Evolutionary conservation across 371 early-diverging fungal species (phyloP), one percentile per base, ranked within the genome.

Genomic region (Mucor velutinosus): DNA sequence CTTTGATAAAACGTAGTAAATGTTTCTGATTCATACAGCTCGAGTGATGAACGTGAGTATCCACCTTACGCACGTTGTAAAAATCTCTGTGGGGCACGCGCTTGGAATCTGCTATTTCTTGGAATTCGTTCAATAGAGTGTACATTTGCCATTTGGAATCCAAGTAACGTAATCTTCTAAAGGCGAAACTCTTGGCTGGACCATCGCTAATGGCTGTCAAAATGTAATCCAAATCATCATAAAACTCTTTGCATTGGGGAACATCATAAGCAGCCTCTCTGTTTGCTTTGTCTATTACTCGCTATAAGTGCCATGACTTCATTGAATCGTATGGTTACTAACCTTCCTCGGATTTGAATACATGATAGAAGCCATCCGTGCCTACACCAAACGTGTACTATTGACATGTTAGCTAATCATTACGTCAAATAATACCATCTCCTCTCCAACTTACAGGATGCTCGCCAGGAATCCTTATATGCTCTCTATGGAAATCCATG

Each of bases 1-100:
- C 81, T 79, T 99, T 99, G 78, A 99, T 99, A 70, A 98, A 99
- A 32, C 98, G 94, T 27, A 99, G 79, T 65, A 99, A 74, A 76
- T 99, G 99, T 84, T 99, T 99, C 75, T 97, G 96, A 80, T 99
- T 99, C 98, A 99, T 99, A 67, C 96, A 95, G 14, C 96, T 90
- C 4, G 96, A 92, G 73, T 97, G 93, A 69, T 99, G 99, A 45
- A 99, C 93, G 87, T 99, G 99, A 29, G 98, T 98, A 80, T 99
- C 99, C 29, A 97, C 99, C 76, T 99, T 99, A 62, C 99, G 92
- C 25, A 99, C 98, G 69, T 98, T 99, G 84, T 99, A 99, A 70
- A 99, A 97, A 76, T 99, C 99, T 69, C 98, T 86, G 73, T 97
- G 98, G 3, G 98, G 97, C 15, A 96, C 96, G 27, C 88, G 73